These are phyloP conservation scores for Incumbomyces delicatus DNA, from an alignment of 2,329 filamentous ascomycete genomes.

Conservation along the genomic window DNA sequence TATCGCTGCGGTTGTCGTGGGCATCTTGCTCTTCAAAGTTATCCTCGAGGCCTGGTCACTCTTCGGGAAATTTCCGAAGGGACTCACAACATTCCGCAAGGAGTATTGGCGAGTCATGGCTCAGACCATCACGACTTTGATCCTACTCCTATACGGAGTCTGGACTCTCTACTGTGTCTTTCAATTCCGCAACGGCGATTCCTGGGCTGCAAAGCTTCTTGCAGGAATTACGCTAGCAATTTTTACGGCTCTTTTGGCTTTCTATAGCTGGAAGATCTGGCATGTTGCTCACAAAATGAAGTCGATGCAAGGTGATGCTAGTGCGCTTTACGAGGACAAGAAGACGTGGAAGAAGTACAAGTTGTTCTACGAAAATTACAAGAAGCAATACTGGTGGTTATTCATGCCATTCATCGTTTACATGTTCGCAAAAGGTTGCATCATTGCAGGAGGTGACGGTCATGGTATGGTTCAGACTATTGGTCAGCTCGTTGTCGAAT, in stretches of 20 bases:
- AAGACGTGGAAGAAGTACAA: slow-evolving; percentile 90
- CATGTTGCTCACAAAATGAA: slow-evolving; percentile 64
- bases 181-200: slow-evolving; percentile 87
- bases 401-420: slow-evolving; percentile 86
- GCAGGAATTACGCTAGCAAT: slow-evolving; percentile 70
- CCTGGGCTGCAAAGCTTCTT: slow-evolving; percentile 79
- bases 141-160: slow-evolving; percentile 83
- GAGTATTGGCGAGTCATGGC: slow-evolving; percentile 93
- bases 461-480: slow-evolving; percentile 73
- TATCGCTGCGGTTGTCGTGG: slow-evolving; percentile 71
- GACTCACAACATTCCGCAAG: slow-evolving; percentile 74
- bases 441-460: slow-evolving; percentile 76
- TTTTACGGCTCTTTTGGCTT: slow-evolving; percentile 72
- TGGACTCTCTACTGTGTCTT: slow-evolving; percentile 96
- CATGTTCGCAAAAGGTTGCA: slow-evolving; percentile 78
- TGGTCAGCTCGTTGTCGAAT: slow-evolving; percentile 72
- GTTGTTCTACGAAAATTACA: slow-evolving; percentile 93
- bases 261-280: slow-evolving; percentile 80
- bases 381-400: slow-evolving; percentile 92
- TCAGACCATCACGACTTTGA: slow-evolving; percentile 78
- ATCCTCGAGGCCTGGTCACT: slow-evolving; percentile 84
- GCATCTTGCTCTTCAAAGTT: slow-evolving; percentile 82
- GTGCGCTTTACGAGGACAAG: slow-evolving; percentile 76
- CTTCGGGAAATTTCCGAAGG: slow-evolving; percentile 75
- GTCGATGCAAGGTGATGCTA: slow-evolving; percentile 61